Conservation (phyloP, 306 rosid genomes). For the Hylodesmum podocarpum region DNA sequence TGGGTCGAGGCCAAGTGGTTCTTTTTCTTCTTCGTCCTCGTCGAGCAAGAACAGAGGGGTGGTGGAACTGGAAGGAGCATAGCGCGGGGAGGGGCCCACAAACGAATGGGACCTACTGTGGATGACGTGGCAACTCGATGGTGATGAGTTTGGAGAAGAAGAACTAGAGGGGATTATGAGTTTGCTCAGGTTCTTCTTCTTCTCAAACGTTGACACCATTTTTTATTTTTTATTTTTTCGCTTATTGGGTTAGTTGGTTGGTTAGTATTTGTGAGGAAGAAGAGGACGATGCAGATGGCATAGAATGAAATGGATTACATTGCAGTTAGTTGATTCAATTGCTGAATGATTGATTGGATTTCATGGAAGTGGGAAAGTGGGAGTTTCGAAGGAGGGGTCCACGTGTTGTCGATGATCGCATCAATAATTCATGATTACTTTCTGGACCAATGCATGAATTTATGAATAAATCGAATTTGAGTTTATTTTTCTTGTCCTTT, state of each 20-base stretch:
- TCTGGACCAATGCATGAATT: too few species aligned
- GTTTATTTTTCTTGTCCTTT: too few species aligned
- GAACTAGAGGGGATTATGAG: slow-evolving; percentile 63
- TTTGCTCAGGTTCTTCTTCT: slow-evolving; percentile 48
- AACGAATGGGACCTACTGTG: slow-evolving; percentile 90
- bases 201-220: slow-evolving; percentile 62
- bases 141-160: slow-evolving; percentile 24
- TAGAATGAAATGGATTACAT: background rate
- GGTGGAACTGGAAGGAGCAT: slow-evolving; percentile 41
- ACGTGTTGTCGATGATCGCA: slow-evolving; percentile 17
- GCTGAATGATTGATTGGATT: background rate
- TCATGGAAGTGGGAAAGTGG: background rate
- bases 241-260: too few species aligned
- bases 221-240: slow-evolving; percentile 12
- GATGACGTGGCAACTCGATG: slow-evolving; percentile 56
- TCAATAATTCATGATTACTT: background rate
- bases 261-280: background rate
- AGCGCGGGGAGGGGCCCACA: slow-evolving; percentile 92
- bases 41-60: slow-evolving; percentile 40
- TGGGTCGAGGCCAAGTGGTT: background rate
- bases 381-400: background rate
- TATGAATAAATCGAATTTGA: too few species aligned
- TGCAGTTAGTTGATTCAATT: background rate
- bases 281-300: background rate
- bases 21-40: slow-evolving; percentile 36